These are phyloP conservation scores for Fusarium sp. DNA, from an alignment of 2,329 filamentous ascomycete species.

Conservation along the genomic window DNA sequence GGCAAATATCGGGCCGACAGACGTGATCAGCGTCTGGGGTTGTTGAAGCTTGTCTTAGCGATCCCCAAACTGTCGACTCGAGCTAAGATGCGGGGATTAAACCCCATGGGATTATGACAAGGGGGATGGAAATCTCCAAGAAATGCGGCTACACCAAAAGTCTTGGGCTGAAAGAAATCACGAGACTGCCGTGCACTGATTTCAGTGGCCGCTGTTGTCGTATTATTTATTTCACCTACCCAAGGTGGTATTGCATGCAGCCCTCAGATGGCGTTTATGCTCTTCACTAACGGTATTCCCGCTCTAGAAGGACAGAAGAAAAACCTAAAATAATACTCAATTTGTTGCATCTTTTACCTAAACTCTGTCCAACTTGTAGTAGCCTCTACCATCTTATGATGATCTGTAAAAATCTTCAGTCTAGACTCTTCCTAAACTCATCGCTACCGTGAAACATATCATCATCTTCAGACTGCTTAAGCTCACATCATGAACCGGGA, in stretches of 20 bases:
- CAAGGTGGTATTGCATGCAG: no score
- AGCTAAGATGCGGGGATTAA: conserved; percentile 23
- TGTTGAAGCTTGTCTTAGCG: not conserved
- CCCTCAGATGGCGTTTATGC: no score
- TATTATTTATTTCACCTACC: no score
- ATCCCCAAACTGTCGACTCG: conserved; percentile 7
- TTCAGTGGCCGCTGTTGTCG: no score
- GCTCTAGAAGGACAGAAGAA: no score
- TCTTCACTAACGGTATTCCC: no score
- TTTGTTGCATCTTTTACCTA: no score
- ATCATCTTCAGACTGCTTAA: not conserved
- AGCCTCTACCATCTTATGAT: not conserved
- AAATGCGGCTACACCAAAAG: not conserved
- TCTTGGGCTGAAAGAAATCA: not conserved
- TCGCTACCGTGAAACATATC: not conserved
- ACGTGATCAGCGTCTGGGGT: not conserved
- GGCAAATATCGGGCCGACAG: conserved; percentile 23
- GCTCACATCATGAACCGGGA: not conserved
- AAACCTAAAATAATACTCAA: no score
- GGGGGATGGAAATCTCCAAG: not conserved
- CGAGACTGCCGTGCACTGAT: no score
- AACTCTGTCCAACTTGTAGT: no score
- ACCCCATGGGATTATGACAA: conserved; percentile 8
- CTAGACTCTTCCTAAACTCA: not conserved
- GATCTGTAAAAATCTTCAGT: not conserved